Evolutionary conservation across 2,329 filamentous ascomycete genomes (phyloP), one percentile per base, ranked within the genome.

Genomic region (Stylonectria norvegica): DNA sequence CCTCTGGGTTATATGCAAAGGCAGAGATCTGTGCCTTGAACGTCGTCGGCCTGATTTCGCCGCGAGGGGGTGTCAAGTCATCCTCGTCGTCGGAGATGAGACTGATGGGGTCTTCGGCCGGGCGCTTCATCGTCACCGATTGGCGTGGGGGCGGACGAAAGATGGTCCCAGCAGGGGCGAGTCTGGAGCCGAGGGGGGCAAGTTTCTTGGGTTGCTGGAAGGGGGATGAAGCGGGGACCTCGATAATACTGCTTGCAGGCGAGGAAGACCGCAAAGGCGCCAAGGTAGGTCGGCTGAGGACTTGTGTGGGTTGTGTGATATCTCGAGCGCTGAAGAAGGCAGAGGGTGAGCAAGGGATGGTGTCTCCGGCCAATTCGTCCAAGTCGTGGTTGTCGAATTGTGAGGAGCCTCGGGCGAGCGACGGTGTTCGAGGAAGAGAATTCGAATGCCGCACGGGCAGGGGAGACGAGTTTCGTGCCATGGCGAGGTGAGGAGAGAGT

Each of bases 141-240:
- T 47, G 47, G 39, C 55, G 53, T 19, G 63, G 58, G 4, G 69
- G 73, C 27, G 78, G 70, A 48, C 78, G 76, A 56, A 86, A 91
- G 8, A 73, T 64, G 0, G 89, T 94, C 5, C 89, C 86, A 32
- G 81, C 76, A 19, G 89, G 86, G 23, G 87, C 86, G 70, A 94
- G 85, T 31, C 79, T 66, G 47, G 72, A 81, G 16, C 75, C 78
- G 18, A 69, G 44, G 34, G 51, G 51, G 18, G 57, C 40, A 19
- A 53, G 42, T 36, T 56, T 53, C 38, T 55, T 61, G 60, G 52
- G 58, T 54, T 53, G 57, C 43, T 77, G 76, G 42, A 83, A 74
- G 2, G 89, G 90, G 1, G 91, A 96, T 3, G 90, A 96, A n/a
- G 88, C 87, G 20, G 85, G 83, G 3, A 96, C 90, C 62, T 95